Conservation (phyloP, 352 stramenopile species). For the Phytophthora gonapodyides region DNA sequence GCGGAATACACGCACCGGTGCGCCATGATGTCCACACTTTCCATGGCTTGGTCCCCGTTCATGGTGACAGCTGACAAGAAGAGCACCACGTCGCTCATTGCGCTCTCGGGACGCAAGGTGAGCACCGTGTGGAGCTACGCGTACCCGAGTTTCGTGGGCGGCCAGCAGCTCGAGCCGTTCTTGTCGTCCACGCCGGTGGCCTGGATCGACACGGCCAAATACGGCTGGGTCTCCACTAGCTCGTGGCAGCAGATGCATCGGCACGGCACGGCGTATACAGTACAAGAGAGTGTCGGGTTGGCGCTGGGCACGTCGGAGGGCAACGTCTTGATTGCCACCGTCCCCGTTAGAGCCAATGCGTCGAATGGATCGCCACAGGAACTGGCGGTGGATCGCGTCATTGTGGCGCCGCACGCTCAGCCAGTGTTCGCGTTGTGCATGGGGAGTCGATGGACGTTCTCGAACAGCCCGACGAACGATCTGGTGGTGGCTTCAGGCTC, state of each 20-base stretch:
- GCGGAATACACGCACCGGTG: conserved; percentile 64
- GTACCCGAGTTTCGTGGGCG: conserved; percentile 43
- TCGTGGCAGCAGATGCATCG: conserved; percentile 73
- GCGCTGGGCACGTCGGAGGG: conserved; percentile 66
- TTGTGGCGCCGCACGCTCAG: conserved; percentile 60
- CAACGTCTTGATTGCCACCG: conserved; percentile 53
- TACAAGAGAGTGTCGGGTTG: conserved; percentile 37
- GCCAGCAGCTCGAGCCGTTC: conserved; percentile 26
- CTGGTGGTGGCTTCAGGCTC: conserved; percentile 66
- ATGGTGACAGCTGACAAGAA: conserved; percentile 47
- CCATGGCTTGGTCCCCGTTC: conserved; percentile 76
- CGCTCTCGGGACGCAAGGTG: conserved; percentile 62
- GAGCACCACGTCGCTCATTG: conserved; percentile 64
- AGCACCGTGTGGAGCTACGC: conserved; percentile 76
- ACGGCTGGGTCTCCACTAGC: conserved; percentile 71
- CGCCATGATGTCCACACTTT: conserved; percentile 63
- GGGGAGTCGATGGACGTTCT: conserved; percentile 54
- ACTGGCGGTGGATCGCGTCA: conserved; percentile 47
- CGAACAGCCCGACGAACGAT: conserved; percentile 55
- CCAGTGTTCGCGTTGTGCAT: conserved; percentile 65
- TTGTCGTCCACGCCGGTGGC: conserved; percentile 48
- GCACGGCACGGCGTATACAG: conserved; percentile 20
- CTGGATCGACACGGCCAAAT: conserved; percentile 72
- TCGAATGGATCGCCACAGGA: conserved; percentile 19
- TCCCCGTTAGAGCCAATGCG: conserved; percentile 39